Evolutionary conservation across 139 green algal species (phyloP), one percentile per base, ranked within the genome.

Genomic region (Astrephomene gubernaculifera): DNA sequence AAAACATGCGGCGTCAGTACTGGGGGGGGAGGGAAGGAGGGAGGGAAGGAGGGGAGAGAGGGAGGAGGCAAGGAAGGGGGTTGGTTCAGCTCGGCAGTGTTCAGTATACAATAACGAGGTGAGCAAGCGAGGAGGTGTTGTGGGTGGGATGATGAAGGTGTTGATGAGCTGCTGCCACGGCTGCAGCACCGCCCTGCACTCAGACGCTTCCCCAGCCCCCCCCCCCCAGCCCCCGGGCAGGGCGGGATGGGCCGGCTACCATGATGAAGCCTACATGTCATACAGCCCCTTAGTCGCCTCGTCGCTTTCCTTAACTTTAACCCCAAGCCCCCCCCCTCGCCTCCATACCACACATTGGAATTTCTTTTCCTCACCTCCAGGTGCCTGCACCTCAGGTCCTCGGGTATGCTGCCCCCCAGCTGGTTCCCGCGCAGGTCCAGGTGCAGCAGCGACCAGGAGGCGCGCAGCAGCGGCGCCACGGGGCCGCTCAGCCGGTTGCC

Each of bases 381-480:
- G 24, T 43, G 45, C 35, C 25, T 31, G 25, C 43, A 73, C 4
- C 25, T 36, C 29, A 76, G 0, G 21, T 53, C 45, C 27, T 8
- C 67, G 7, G 79, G 79, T 6, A 86, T 19, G 7, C 17, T 45
- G 24, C 79, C 79, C 10, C 7, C 35, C 1, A 86, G 49, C 4
- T 0, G 1, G 79, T 86, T 86, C 36, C 45, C 14, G 5, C 14
- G 2, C 45, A 78, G 65, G 19, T 43, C 2, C 35, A 86, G 65
- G 25, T 22, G 6, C 7, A 25, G 2, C 35, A 86, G 63, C 45
- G 45, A 12, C 65, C 79, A 86, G 65, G 27, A 10, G 22, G 25
- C 36, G 9, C 9, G 35, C 65, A 86, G 65, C 64, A 86, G 78
- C 61, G 60, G 78, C 61, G 78, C 78, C 78, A 84, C 78, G 25